Percentiles rank a stretch among this genome's conserved stretches.
These are phyloP conservation scores for Trichophyton schoenleinii DNA, from an alignment of 2,329 filamentous ascomycete species.

Conservation along the genomic window DNA sequence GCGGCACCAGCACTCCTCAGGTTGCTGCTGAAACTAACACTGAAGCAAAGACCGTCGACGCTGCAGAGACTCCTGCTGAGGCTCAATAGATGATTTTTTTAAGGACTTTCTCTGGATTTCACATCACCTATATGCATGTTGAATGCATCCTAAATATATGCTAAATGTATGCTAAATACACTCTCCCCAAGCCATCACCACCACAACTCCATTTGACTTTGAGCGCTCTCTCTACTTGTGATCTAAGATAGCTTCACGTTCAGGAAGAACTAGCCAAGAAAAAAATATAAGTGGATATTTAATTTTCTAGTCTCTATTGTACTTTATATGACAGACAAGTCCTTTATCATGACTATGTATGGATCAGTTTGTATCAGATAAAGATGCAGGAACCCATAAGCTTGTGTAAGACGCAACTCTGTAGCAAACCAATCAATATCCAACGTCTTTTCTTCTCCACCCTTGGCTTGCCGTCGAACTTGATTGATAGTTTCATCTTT, in stretches of 20 bases:
- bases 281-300: conserved; percentile 1
- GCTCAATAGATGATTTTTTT: too few relatives aligned
- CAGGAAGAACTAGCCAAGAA: neutral
- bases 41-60: conserved; percentile 32
- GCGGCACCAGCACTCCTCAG: conserved; percentile 32
- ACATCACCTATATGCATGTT: neutral
- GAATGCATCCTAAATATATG: neutral
- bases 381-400: neutral
- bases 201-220: neutral
- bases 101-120: too few relatives aligned
- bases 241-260: neutral
- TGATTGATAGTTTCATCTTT: neutral
- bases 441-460: too few relatives aligned
- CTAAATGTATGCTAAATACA: neutral
- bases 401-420: neutral
- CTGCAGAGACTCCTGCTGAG: neutral
- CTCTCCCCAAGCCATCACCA: neutral
- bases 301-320: neutral
- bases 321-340: neutral
- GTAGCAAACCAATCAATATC: neutral
- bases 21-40: conserved; percentile 36
- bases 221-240: neutral
- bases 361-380: neutral
- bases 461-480: neutral
- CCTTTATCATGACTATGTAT: too few relatives aligned